Evolutionary conservation across 1,139 yeast genomes (phyloP).

Genomic region (Blastobotrys arbuscula): DNA sequence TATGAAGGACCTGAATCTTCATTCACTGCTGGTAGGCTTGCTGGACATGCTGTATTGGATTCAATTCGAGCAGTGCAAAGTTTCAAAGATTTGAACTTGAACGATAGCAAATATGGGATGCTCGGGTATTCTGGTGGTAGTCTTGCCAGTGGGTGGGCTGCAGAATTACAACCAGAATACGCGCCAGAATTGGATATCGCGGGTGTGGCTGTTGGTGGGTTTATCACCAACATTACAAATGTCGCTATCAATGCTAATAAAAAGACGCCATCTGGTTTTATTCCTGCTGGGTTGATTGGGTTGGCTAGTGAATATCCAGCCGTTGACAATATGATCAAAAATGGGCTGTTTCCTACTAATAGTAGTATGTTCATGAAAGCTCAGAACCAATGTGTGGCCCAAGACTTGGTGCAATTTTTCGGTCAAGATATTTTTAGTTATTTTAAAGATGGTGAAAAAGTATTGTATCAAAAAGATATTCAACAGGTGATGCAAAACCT

Average conservation of each 20-base stretch:
- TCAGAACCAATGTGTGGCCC: slow-evolving; percentile 16
- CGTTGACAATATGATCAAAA: slow-evolving; percentile 11
- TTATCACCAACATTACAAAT: slow-evolving; percentile 24
- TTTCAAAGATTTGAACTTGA: slow-evolving; percentile 13
- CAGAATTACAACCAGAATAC: slow-evolving; percentile 27
- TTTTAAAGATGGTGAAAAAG: slow-evolving; percentile 20
- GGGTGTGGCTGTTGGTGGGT: slow-evolving; percentile 29
- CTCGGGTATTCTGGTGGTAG: slow-evolving; percentile 34
- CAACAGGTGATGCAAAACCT: slow-evolving; percentile 14
- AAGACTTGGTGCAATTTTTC: slow-evolving; percentile 8
- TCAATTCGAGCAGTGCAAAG: slow-evolving; percentile 21
- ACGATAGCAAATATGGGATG: slow-evolving; percentile 20
- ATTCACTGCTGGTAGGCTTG: slow-evolving; percentile 22
- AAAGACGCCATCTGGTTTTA: slow-evolving; percentile 25
- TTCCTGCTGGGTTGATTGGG: slow-evolving; percentile 30
- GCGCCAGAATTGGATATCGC: slow-evolving; percentile 29
- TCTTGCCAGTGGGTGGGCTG: slow-evolving; percentile 32
- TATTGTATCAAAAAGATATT: slow-evolving; percentile 13
- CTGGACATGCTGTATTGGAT: slow-evolving; percentile 24
- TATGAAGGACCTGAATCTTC: slow-evolving; percentile 23
- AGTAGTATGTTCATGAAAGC: slow-evolving; percentile 14
- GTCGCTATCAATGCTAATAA: slow-evolving; percentile 20
- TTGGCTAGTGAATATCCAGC: slow-evolving; percentile 29
- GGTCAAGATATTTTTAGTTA: slow-evolving; percentile 18
- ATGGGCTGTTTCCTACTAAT: slow-evolving; percentile 14